A percentile compares a stretch with the other conserved stretches of the same genome.
Conservation (phyloP, 257 asterid genomes). For the Solanum bukasovii region DNA sequence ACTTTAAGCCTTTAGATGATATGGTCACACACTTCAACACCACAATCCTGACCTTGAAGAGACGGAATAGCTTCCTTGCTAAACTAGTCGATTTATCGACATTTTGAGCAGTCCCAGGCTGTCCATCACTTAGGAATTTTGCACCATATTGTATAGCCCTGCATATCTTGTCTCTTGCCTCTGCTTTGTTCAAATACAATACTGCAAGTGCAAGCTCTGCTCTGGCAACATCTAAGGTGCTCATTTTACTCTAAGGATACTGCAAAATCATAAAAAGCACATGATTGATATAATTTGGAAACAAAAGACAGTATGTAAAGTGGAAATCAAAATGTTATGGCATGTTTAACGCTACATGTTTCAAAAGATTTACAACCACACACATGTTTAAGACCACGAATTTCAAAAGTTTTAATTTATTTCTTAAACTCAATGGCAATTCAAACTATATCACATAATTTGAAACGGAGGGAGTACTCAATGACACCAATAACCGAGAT, state of each 20-base stretch:
- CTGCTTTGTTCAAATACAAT: constrained; percentile 89
- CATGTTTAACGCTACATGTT: not conserved
- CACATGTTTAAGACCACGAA: not conserved
- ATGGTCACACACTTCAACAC: too few relatives aligned
- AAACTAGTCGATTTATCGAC: constrained; percentile 86
- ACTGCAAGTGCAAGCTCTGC: constrained; percentile 89
- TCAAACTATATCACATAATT: not conserved
- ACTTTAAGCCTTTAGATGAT: not conserved
- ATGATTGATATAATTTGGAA: not conserved
- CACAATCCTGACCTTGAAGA: constrained; percentile 60
- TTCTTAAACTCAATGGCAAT: not conserved
- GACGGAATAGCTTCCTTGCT: constrained; percentile 93
- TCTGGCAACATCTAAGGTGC: constrained; percentile 74
- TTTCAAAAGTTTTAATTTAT: not conserved
- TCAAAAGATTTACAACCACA: not conserved
- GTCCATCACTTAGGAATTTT: constrained; percentile 81
- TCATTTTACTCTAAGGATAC: constrained; percentile 32
- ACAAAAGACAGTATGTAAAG: not conserved
- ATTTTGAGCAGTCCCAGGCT: constrained; percentile 83
- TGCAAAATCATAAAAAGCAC: constrained; percentile 13
- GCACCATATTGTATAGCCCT: constrained; percentile 99
- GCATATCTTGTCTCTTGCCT: constrained; percentile 98
- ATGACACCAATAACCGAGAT: not conserved
- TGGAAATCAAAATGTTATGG: not conserved
- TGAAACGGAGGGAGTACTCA: not conserved